Evolutionary conservation across 345 rosid species (phyloP).

Genomic region (Cardamine resedifolia): DNA sequence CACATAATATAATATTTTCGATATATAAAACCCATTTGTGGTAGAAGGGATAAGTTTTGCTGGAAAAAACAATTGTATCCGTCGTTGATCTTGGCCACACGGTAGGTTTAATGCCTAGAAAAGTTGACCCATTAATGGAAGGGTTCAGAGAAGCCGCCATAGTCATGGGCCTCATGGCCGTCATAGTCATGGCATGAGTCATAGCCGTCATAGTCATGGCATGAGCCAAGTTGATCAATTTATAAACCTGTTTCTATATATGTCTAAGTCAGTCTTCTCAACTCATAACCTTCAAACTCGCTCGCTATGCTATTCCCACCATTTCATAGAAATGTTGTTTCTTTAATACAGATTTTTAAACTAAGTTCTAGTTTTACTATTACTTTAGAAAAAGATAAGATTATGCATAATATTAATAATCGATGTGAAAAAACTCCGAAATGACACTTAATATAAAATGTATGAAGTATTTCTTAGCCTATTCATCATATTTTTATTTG

Average conservation of each 20-base stretch:
- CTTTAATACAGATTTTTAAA: neutral
- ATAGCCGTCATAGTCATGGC: neutral
- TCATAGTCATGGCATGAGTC: too few relatives aligned
- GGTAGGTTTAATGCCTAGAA: neutral
- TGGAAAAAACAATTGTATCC: neutral
- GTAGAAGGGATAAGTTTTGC: neutral
- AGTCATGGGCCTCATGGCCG: too few relatives aligned
- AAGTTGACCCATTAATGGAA: neutral
- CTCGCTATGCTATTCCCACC: neutral
- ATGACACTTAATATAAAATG: neutral
- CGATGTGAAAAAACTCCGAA: neutral
- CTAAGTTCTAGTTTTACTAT: neutral
- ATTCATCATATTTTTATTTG: neutral
- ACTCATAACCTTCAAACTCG: neutral
- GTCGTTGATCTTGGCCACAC: neutral
- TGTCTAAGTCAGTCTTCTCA: neutral
- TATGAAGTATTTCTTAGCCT: neutral
- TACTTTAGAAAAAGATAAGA: neutral
- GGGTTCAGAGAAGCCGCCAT: neutral
- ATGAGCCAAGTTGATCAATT: neutral
- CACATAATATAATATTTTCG: neutral
- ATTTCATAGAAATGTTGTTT: neutral
- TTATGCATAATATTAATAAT: neutral
- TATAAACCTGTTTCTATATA: neutral
- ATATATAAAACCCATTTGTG: neutral